These are phyloP conservation scores for Hypoxylon fuscum DNA, from an alignment of 495 filamentous ascomycete genomes.

Conservation along the genomic window DNA sequence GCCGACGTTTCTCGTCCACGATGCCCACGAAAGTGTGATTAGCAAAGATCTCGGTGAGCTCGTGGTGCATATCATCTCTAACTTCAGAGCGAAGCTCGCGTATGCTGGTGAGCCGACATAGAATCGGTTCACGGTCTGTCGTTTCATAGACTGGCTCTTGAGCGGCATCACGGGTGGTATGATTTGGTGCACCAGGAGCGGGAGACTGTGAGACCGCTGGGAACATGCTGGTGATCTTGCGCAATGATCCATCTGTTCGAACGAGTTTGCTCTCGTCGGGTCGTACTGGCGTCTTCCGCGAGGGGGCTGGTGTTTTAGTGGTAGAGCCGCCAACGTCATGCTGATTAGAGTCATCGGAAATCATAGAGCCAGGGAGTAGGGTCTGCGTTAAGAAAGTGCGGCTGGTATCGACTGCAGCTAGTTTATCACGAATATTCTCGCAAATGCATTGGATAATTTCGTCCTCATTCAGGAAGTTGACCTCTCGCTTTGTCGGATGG, in stretches of 20 bases:
- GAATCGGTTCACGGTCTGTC: conserved; percentile 71
- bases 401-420: conserved; percentile 92
- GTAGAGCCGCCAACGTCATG: conserved; percentile 43
- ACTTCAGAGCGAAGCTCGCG: conserved; percentile 83
- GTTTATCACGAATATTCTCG: conserved; percentile 76
- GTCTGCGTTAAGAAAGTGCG: conserved; percentile 94
- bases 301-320: conserved; percentile 52
- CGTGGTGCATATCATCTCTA: conserved; percentile 85
- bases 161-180: conserved; percentile 35
- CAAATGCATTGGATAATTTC: conserved; percentile 93
- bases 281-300: conserved; percentile 58
- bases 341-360: conserved; percentile 46
- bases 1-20: conserved; percentile 84
- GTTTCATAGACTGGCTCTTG: conserved; percentile 73
- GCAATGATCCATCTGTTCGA: conserved; percentile 86
- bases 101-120: conserved; percentile 78
- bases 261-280: conserved; percentile 90
- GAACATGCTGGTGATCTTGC: conserved; percentile 98
- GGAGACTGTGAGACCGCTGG: conserved; percentile 52
- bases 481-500: conserved; percentile 96
- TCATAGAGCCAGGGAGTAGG: conserved; percentile 74
- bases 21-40: conserved; percentile 94
- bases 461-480: conserved; percentile 98
- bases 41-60: conserved; percentile 87
- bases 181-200: conserved; percentile 25